These are phyloP conservation scores for Linderniella brevidens DNA, from an alignment of 257 asterid genomes.

Conservation along the genomic window DNA sequence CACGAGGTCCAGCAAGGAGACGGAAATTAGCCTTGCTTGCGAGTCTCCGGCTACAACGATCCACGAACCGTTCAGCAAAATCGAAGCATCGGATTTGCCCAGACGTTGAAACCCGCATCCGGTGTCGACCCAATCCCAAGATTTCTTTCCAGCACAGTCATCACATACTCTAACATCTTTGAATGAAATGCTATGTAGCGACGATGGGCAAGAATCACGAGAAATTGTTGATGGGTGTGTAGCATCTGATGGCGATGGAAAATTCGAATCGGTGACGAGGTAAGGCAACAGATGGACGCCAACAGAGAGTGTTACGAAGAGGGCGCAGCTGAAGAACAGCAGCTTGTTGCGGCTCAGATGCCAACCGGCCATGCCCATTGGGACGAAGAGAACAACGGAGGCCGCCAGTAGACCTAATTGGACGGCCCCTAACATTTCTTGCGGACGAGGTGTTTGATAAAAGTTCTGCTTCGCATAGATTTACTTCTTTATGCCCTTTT, in stretches of 20 bases:
- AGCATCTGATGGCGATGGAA: conserved; percentile 24
- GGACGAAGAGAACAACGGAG: conserved; percentile 72
- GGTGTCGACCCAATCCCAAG: conserved; percentile 58
- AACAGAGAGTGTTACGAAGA: conserved; percentile 88
- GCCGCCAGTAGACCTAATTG: conserved; percentile 82
- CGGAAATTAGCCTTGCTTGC: conserved; percentile 68
- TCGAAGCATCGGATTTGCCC: conserved; percentile 46
- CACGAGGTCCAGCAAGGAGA: conserved; percentile 58
- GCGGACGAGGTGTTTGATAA: background rate
- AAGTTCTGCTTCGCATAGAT: no score
- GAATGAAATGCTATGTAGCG: conserved; percentile 34
- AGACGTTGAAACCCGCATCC: conserved; percentile 71
- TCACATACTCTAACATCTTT: conserved; percentile 17
- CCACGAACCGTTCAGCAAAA: conserved; percentile 87
- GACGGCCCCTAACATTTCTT: conserved; percentile 73
- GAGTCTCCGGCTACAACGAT: conserved; percentile 90
- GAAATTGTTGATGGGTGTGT: conserved; percentile 15
- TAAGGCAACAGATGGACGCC: conserved; percentile 83
- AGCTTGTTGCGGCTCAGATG: conserved; percentile 91
- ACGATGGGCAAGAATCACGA: conserved; percentile 50
- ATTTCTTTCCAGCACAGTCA: conserved; percentile 14
- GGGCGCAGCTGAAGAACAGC: conserved; percentile 93
- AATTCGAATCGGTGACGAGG: conserved; percentile 41
- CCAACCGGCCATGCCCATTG: conserved; percentile 99
- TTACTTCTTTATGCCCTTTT: no score